These are phyloP conservation scores for Pichia sp. DNA, from an alignment of 1,139 yeast species.

Conservation along the genomic window DNA sequence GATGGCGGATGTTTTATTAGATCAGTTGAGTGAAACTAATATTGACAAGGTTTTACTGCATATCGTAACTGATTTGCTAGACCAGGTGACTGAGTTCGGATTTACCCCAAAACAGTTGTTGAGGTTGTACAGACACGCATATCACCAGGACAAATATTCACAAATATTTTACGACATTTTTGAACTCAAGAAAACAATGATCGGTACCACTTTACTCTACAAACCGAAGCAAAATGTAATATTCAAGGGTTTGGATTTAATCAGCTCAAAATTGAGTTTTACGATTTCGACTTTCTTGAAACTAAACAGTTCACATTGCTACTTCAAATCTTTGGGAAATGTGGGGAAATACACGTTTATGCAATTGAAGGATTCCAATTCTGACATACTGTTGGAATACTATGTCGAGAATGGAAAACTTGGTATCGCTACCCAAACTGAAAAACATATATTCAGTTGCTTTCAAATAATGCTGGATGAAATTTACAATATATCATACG, in stretches of 20 bases:
- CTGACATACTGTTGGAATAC: constrained; percentile 1
- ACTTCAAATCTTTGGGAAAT: neutral
- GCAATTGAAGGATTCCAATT: too few relatives aligned
- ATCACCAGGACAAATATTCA: neutral
- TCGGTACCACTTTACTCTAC: neutral
- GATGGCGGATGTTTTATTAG: neutral
- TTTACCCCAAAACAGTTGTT: neutral
- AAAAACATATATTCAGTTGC: constrained; percentile 18
- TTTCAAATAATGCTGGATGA: constrained; percentile 20
- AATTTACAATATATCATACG: constrained; percentile 22
- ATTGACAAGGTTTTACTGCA: neutral
- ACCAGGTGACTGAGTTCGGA: constrained; percentile 5
- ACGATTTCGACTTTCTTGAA: constrained; percentile 5
- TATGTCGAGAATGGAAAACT: constrained; percentile 10
- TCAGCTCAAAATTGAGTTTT: neutral
- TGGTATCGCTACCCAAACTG: constrained; percentile 7
- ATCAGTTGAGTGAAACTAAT: neutral
- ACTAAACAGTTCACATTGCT: neutral
- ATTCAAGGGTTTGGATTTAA: neutral
- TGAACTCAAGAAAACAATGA: neutral
- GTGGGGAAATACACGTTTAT: neutral
- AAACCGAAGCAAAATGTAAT: neutral
- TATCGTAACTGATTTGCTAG: neutral
- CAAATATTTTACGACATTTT: neutral
- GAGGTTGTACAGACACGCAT: neutral